Base-by-base conservation (phyloP, 768 basidiomycete genomes). In the Lactifluus hygrophoroides region DNA sequence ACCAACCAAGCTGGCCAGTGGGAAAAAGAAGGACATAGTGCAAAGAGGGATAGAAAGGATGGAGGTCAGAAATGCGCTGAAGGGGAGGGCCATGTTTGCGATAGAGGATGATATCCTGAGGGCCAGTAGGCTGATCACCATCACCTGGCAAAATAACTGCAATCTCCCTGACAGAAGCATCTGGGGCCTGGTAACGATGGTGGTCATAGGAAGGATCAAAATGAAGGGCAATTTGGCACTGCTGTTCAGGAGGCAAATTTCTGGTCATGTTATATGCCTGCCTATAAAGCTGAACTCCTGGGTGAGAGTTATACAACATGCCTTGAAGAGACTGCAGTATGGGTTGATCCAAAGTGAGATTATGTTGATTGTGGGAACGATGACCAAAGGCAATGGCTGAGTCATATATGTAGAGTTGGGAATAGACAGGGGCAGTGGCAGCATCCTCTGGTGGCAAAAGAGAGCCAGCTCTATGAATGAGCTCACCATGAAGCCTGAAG, bases 171-270 rank as follows among this genome's bases (percentile, higher is more conserved):
- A 46, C 34, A 13, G 32, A 16, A 16, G 17, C 53, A 35, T 54
- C 34, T 11, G 34, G 53, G 5, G 10, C 2, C 1, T 54, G 11
- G 25, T 54, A 54, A 21, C 32, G 32, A 2, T 4, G 14, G 7
- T 19, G 16, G 35, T 54, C 53, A 54, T 3, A 25, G 8, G 0
- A 0, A 0, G 43, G 0, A 19, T 45, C 17, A 37, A 54, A 54
- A 3, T 25, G 34, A 13, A 54, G 53, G 16, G 53, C 3, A 64
- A 78, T 75, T 0, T 27, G 17, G 7, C 62, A 35, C 3, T 48
- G 35, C 27, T 56, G 25, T 1, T 48, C n/a, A 19, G 1, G 8
- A 19, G 34, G 35, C 16, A 37, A 19, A 5, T 46, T 17, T 9
- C 9, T n/a, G 25, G 47, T 47, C 11, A 56, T 9, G 10, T 40